Evolutionary conservation across 257 asterid genomes (phyloP), one percentile per base, ranked within the genome.

Genomic region (Primulina tabacum): DNA sequence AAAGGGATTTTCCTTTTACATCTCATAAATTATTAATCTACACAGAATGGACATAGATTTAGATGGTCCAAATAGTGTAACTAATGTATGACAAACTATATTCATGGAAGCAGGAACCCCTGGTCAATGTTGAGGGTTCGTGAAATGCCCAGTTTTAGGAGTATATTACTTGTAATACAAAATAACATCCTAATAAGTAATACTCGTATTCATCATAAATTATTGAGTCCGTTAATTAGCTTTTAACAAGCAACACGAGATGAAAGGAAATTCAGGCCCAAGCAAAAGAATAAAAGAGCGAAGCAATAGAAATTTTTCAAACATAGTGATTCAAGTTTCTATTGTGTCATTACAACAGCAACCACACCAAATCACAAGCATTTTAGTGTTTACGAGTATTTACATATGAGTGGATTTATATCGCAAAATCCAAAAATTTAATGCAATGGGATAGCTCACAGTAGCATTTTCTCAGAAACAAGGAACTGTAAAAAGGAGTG

Each of bases 381-480:
- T 43, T 43, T 43, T 43, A 12, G 53, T 43, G 72, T 11, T 68
- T 53, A 10, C 55, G 5, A 69, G 65, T 12, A 30, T 5, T 52
- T 29, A 61, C 32, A 60, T 33, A n/a, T 40, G 50, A 43, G 59
- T 29, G 60, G 43, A 65, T 30, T 62, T 64, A 18, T 64, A 32
- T 33, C 57, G 14, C 40, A 5, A 60, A 70, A 12, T 29, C 75
- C 59, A 56, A 17, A 35, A 50, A 24, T 20, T 20, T 38, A 5
- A 33, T 64, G 58, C 33, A 43, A 73, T 30, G 35, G 65, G 21
- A 58, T 65, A 66, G 47, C 43, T 76, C 37, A 24, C 29, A 43
- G 30, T 9, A 28, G 40, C 65, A 70, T 28, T 43, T 43, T 43
- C 53, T 43, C n/a, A 43, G 17, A 12, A 11, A 16, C 53, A 2